Evolutionary conservation across 805 yeast species (phyloP).

Genomic region (Metschnikowia corniflorae): DNA sequence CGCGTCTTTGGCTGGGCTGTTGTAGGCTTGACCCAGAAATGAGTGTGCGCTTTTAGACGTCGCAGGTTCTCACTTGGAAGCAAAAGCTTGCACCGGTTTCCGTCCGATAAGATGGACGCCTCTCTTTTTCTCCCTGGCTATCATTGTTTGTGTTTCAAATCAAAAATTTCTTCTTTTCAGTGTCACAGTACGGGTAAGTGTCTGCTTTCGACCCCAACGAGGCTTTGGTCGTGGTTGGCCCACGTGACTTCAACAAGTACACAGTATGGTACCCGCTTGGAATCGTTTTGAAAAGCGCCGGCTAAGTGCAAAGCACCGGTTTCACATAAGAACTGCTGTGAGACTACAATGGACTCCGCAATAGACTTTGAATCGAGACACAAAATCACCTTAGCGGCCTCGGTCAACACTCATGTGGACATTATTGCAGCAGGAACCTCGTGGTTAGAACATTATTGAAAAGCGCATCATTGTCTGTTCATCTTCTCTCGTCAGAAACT

Average conservation of each 20-base stretch:
- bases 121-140: no score
- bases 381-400: conserved; percentile 70
- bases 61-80: no score
- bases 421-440: conserved; percentile 79
- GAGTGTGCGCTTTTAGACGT: no score
- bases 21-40: no score
- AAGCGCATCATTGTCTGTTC: conserved; percentile 95
- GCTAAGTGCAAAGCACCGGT: conserved; percentile 91
- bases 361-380: conserved; percentile 46
- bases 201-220: conserved; percentile 63
- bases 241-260: conserved; percentile 69
- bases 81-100: no score
- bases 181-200: conserved; percentile 84
- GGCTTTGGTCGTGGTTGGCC: conserved; percentile 90
- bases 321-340: conserved; percentile 78
- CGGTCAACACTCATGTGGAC: conserved; percentile 93
- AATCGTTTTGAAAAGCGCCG: conserved; percentile 59
- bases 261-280: conserved; percentile 28
- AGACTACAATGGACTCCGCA: conserved; percentile 43
- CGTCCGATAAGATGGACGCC: no score
- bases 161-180: conserved; percentile 63
- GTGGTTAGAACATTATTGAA: conserved; percentile 75
- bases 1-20: no score
- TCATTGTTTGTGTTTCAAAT: no score
- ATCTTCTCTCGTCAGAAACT: conserved; percentile 84